Percentiles rank a stretch among this genome's conserved stretches.
Evolutionary conservation across 305 asterid genomes (phyloP).

Genomic region (Withania somnifera): DNA sequence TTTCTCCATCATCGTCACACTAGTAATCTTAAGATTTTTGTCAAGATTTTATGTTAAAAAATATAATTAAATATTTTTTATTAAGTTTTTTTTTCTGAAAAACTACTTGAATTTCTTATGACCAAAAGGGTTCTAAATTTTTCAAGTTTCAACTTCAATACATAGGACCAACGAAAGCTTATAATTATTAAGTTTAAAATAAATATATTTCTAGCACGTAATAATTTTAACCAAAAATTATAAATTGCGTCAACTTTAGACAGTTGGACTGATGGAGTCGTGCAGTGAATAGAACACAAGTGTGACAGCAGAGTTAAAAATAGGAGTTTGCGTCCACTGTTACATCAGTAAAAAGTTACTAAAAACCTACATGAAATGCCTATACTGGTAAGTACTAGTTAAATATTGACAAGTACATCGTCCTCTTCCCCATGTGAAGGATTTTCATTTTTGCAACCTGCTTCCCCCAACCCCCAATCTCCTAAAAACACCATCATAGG

Average conservation of each 20-base stretch:
- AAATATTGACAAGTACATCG: constrained; percentile 14
- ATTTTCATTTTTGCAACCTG: background rate
- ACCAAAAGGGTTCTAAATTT: no score
- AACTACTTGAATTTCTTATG: no score
- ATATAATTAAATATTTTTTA: no score
- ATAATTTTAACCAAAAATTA: no score
- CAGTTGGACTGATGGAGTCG: background rate
- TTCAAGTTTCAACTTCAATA: no score
- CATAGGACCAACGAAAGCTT: no score
- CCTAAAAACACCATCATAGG: background rate
- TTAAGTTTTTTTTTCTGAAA: no score
- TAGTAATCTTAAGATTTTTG: no score
- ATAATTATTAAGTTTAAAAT: background rate
- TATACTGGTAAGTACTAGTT: background rate
- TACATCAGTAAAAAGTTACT: background rate
- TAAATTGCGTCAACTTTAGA: background rate
- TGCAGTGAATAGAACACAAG: background rate
- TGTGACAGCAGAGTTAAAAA: background rate
- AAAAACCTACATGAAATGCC: background rate
- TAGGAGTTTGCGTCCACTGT: background rate
- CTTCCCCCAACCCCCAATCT: no score
- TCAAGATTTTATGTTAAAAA: no score
- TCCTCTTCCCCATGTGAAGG: constrained; percentile 7
- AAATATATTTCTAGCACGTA: background rate
- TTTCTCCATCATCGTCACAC: background rate